Conservation (phyloP, 495 filamentous ascomycete genomes). For the Aspergillus biplanus region DNA sequence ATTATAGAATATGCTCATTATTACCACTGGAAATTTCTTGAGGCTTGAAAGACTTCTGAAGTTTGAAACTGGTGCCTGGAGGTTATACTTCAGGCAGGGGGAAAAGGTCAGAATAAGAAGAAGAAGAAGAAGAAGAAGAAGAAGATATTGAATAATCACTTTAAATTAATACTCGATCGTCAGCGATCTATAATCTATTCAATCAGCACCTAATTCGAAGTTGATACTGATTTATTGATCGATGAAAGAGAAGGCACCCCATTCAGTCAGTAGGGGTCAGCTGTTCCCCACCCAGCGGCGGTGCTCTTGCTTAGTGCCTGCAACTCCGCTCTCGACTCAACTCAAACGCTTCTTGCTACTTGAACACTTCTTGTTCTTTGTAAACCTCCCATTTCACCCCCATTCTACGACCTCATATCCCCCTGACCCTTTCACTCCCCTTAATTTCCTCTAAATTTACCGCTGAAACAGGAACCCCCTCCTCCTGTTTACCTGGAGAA, state of each 20-base stretch:
- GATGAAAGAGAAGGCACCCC: not conserved
- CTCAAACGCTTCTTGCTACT: conserved; percentile 20
- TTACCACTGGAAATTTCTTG: too few relatives aligned
- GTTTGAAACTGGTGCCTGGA: too few relatives aligned
- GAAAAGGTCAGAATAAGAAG: not conserved
- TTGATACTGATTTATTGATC: not conserved
- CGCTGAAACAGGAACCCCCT: not conserved
- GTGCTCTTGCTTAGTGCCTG: conserved; percentile 22
- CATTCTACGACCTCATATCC: conserved; percentile 20
- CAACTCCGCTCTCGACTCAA: conserved; percentile 16
- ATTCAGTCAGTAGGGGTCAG: not conserved
- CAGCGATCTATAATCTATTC: too few relatives aligned
- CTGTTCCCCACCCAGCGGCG: conserved; percentile 14
- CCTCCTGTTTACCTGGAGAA: not conserved
- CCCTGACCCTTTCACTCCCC: conserved; percentile 17
- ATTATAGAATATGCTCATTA: not conserved
- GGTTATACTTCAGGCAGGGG: not conserved
- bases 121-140: not conserved
- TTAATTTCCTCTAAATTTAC: conserved; percentile 27
- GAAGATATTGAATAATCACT: not conserved
- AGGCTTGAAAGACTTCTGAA: too few relatives aligned
- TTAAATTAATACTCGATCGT: too few relatives aligned
- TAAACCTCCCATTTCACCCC: conserved; percentile 15
- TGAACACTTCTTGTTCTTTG: conserved; percentile 21
- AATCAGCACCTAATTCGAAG: not conserved